Evolutionary conservation across 2,329 filamentous ascomycete genomes (phyloP), one percentile per base, ranked within the genome.

Genomic region (Penicillium brevicompactum): DNA sequence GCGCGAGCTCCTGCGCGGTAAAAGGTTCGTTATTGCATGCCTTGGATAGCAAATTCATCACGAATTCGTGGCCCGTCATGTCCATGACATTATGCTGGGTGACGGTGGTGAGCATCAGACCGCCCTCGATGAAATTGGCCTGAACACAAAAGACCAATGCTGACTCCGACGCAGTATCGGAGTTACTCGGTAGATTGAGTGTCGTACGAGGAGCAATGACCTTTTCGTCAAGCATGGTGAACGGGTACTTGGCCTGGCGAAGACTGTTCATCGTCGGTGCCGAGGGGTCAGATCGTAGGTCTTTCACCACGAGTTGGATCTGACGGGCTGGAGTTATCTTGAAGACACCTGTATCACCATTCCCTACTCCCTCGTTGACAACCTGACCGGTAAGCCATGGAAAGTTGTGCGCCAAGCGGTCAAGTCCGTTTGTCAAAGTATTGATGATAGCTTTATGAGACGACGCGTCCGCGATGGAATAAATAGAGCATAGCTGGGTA

Each of bases 81-180:
- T 85, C 83, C 73, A 82, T 80, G 1, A 70, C 68, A 21, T 76
- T 74, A 57, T 85, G 83, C 18, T 82, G 76, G 4, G 71, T 74
- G 18, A 74, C 73, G 27, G 83, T 67, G 2, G 78, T 80, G 6
- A 85, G 70, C 1, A 85, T 60, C 0, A 85, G 59, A 0, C 81
- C 82, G 9, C 77, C 81, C 4, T 62, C 49, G 37, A 84, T 76
- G 50, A 82, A 77, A 46, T 75, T 83, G 1, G 74, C 73, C 58
- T 84, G 82, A 1, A 82, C 56, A 0, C 78, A 56, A 41, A 84
- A 65, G 0, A 84, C 80, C 3, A 75, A 76, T 14, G 56, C 57
- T 10, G 60, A 56, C n/a, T 53, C 49, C 9, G 49, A 40, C 3
- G 43, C 56, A 11, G 69, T 60, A 1, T 61, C 67, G 0, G 69